Conservation (phyloP, 2,329 filamentous ascomycete species). For the Fusarium sp. region DNA sequence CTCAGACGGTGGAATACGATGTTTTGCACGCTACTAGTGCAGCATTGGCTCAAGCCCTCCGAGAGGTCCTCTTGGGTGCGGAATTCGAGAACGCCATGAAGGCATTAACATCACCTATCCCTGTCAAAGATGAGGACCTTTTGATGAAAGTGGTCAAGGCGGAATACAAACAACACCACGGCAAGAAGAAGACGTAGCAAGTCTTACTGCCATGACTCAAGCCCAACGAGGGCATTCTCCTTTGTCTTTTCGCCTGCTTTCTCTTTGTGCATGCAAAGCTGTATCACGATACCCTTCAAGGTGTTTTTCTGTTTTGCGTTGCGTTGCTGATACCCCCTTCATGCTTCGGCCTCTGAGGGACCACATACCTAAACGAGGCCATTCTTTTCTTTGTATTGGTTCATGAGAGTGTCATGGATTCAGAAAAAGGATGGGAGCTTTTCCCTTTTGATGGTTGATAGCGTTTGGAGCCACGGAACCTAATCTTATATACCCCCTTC, state of each 20-base stretch:
- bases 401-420: constrained; percentile 29
- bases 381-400: constrained; percentile 32
- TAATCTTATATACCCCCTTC: constrained; percentile 43
- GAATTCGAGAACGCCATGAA: constrained; percentile 99
- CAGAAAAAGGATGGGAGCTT: constrained; percentile 36
- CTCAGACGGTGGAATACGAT: constrained; percentile 68
- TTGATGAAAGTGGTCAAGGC: constrained; percentile 89
- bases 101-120: constrained; percentile 90
- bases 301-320: constrained; percentile 33
- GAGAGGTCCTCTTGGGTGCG: constrained; percentile 86
- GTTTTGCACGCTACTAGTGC: constrained; percentile 89
- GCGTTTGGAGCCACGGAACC: constrained; percentile 40
- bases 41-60: constrained; percentile 87
- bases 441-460: constrained; percentile 25
- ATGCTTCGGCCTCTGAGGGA: constrained; percentile 36
- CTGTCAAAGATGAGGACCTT: constrained; percentile 91
- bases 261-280: constrained; percentile 34
- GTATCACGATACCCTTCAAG: constrained; percentile 34
- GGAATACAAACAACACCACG: constrained; percentile 77
- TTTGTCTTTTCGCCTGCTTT: constrained; percentile 33
- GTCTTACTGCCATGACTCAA: constrained; percentile 39
- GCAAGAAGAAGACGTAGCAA: constrained; percentile 53
- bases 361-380: constrained; percentile 37
- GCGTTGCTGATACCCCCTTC: constrained; percentile 37
- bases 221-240: constrained; percentile 30